Percentiles rank a stretch among this genome's conserved stretches.
These are phyloP conservation scores for Clarkia xantiana DNA, from an alignment of 345 rosid genomes.

Conservation along the genomic window DNA sequence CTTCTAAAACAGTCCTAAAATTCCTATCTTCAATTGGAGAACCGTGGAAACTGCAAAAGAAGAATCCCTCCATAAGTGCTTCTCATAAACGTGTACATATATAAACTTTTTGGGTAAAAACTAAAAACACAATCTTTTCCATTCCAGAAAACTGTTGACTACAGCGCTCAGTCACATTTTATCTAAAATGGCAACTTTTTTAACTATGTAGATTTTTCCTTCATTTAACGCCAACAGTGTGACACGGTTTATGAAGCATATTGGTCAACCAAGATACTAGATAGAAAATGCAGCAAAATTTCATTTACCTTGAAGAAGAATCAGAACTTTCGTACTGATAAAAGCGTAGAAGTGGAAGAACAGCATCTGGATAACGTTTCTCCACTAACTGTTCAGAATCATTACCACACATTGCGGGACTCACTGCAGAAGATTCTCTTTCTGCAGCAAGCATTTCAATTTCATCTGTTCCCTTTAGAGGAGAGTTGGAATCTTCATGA, in stretches of 20 bases:
- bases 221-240: too few species aligned
- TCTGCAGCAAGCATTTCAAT: slow-evolving; percentile 18
- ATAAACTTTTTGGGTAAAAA: too few species aligned
- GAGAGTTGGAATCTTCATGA: slow-evolving; percentile 19
- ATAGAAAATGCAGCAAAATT: neutral
- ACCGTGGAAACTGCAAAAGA: slow-evolving; percentile 49
- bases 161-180: too few species aligned
- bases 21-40: slow-evolving; percentile 60
- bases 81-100: too few species aligned
- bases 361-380: slow-evolving; percentile 40
- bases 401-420: slow-evolving; percentile 19
- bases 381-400: slow-evolving; percentile 35
- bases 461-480: slow-evolving; percentile 16
- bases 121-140: too few species aligned
- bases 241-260: neutral
- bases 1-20: slow-evolving; percentile 49
- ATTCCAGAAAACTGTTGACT: too few species aligned
- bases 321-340: slow-evolving; percentile 73
- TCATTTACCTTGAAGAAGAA: slow-evolving; percentile 53
- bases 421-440: slow-evolving; percentile 20
- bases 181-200: too few species aligned
- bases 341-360: slow-evolving; percentile 43
- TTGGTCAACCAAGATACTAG: neutral
- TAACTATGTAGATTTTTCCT: too few species aligned
- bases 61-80: too few species aligned